Percentiles rank a stretch among this genome's conserved stretches.
Conservation (phyloP, 805 yeast genomes). For the Candida germanica region DNA sequence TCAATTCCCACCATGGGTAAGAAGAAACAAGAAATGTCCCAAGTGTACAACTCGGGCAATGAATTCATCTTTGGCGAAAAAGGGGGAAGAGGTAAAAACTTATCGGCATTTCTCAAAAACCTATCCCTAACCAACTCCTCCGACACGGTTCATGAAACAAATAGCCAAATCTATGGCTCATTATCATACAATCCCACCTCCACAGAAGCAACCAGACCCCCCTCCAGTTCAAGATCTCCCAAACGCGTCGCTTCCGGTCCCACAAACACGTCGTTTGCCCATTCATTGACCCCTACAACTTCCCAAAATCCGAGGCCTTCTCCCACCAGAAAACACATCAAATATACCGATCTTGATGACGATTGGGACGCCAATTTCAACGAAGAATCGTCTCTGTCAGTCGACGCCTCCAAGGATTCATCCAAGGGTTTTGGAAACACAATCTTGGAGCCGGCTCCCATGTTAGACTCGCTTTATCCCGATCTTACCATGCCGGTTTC, state of each 20-base stretch:
- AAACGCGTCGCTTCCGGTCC: constrained; percentile 12
- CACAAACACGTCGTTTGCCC: constrained; percentile 6
- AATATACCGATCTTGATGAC: constrained; percentile 74
- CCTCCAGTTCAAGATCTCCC: constrained; percentile 9
- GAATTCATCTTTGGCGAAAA: constrained; percentile 67
- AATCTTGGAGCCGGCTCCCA: constrained; percentile 22
- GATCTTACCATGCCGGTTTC: constrained; percentile 28
- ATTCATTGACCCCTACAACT: constrained; percentile 11
- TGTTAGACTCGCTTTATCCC: constrained; percentile 36
- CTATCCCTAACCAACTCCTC: constrained; percentile 35
- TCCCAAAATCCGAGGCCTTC: constrained; percentile 10
- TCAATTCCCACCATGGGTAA: constrained; percentile 32
- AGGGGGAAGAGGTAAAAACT: constrained; percentile 64
- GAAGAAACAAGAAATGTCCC: constrained; percentile 44
- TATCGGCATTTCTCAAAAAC: constrained; percentile 49
- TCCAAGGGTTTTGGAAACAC: constrained; percentile 13
- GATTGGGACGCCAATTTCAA: constrained; percentile 85
- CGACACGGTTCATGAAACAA: constrained; percentile 23
- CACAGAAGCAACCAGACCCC: constrained; percentile 2
- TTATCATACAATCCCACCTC: constrained; percentile 22
- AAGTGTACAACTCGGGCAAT: constrained; percentile 39
- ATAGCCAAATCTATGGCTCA: constrained; percentile 39
- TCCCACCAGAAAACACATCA: constrained; percentile 11
- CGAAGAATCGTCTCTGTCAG: constrained; percentile 4
- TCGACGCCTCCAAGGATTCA: too few species aligned